Evolutionary conservation across 169 alveolate species (phyloP).

Genomic region (Plasmodium malariae): DNA sequence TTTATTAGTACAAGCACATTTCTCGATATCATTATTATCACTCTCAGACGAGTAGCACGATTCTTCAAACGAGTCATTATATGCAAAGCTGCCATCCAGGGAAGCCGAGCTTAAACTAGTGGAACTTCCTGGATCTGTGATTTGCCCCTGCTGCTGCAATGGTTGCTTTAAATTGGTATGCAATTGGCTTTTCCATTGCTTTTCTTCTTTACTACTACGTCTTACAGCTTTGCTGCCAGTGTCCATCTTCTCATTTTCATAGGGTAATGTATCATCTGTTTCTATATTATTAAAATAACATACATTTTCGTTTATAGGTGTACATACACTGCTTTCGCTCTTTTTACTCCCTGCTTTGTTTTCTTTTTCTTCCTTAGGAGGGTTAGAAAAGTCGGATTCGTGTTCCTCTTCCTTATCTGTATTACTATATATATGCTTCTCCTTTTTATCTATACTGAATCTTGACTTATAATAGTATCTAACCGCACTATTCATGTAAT

Average conservation of each 20-base stretch:
- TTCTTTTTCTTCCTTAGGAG: background rate
- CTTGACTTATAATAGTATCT: conserved; percentile 1
- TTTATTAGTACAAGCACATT: background rate
- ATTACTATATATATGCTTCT: background rate
- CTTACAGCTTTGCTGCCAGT: no score
- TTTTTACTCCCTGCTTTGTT: background rate
- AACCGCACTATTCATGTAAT: conserved; percentile 41
- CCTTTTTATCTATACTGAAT: background rate
- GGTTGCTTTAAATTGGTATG: no score
- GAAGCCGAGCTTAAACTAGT: background rate
- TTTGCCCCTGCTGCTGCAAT: no score
- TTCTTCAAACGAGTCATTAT: conserved; percentile 5
- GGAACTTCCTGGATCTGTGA: no score
- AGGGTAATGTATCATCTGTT: no score
- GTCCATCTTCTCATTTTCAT: no score
- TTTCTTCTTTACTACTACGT: no score
- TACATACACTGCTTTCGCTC: no score
- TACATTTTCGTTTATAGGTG: no score
- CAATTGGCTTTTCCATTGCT: no score
- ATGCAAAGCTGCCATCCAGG: background rate
- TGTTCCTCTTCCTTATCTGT: background rate
- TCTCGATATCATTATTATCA: background rate
- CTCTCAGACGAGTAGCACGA: background rate
- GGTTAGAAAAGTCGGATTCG: background rate
- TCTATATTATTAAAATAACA: no score